Evolutionary conservation across 148 eudicot species (phyloP), one percentile per base, ranked within the genome.

Genomic region (Fallopia convolvulus): DNA sequence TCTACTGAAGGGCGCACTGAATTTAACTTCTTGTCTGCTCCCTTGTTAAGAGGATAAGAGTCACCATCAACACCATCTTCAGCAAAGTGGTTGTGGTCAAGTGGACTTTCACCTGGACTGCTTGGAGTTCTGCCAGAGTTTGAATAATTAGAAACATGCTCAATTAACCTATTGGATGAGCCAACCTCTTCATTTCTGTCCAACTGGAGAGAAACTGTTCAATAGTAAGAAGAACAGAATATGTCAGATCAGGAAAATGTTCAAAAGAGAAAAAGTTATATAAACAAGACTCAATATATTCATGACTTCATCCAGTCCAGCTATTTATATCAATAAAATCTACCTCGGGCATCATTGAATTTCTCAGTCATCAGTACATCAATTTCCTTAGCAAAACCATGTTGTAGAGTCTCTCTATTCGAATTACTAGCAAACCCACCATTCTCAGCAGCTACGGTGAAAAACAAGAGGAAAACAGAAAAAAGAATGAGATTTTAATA

Each of bases 151-250:
- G 36, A 30, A 61, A 36, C n/a, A 5, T 36, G n/a, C 72, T 66
- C 72, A 66, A 66, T 15, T 15, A 17, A 66, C 46, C 36, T 66
- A 17, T 17, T 66, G 42, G 9, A 33, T 15, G 72, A 6, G 14
- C 44, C 72, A 66, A 66, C 72, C 72, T 66, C 72, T 66, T 66
- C 72, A 36, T 36, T 66, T 66, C 72, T 66, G 72, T 15, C 44
- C 44, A 66, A 7, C 20, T 66, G 72, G 46, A 66, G 44, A 66
- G 72, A 42, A 66, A 15, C 72, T 66, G 44, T 66, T 66, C 20
- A 66, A 36, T 66, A 36, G 72, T 66, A 66, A 36, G 15, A 66
- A 66, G 72, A 41, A 65, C 41, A 30, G 18, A 65, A 5, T 65
- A 65, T 32, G 72, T 33, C 20, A 36, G 44, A 12, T 66, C 42